These are phyloP conservation scores for Tylopilus vinaceipallidus DNA, from an alignment of 768 basidiomycete species.

Conservation along the genomic window DNA sequence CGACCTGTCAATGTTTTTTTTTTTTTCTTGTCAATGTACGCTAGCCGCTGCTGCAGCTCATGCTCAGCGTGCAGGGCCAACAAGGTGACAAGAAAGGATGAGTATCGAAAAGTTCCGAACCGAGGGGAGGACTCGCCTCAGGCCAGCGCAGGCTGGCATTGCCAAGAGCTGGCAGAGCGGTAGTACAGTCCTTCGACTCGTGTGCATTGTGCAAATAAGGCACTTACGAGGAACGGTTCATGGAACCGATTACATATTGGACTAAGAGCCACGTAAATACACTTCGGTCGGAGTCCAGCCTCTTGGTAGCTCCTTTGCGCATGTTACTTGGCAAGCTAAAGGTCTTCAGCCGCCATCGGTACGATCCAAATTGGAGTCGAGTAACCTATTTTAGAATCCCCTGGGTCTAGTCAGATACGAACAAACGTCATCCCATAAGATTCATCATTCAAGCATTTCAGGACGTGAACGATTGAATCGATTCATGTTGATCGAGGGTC, in stretches of 20 bases:
- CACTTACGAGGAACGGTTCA: neutral
- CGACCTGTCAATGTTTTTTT: conserved; percentile 9
- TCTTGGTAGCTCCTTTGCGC: neutral
- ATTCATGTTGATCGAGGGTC: conserved; percentile 9
- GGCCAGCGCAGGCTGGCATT: too few relatives aligned
- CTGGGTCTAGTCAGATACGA: neutral
- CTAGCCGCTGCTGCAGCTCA: neutral
- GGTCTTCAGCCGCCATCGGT: neutral
- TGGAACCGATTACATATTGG: conserved; percentile 21
- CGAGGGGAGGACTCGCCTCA: conserved; percentile 2
- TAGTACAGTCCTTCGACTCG: neutral
- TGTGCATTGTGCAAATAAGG: conserved; percentile 3
- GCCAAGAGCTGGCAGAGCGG: neutral
- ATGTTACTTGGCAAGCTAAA: neutral
- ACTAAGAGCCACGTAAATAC: conserved; percentile 11
- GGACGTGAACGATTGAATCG: neutral
- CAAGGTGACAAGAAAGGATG: neutral
- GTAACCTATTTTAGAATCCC: too few relatives aligned
- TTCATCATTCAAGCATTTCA: neutral
- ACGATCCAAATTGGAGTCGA: too few relatives aligned
- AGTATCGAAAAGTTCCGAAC: conserved; percentile 2
- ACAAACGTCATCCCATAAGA: neutral
- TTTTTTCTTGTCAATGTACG: neutral
- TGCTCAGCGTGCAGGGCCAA: conserved; percentile 5
- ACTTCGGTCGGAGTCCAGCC: neutral